Evolutionary conservation across 495 filamentous ascomycete species (phyloP), one percentile per base, ranked within the genome.

Genomic region (Cetradonia linearis): DNA sequence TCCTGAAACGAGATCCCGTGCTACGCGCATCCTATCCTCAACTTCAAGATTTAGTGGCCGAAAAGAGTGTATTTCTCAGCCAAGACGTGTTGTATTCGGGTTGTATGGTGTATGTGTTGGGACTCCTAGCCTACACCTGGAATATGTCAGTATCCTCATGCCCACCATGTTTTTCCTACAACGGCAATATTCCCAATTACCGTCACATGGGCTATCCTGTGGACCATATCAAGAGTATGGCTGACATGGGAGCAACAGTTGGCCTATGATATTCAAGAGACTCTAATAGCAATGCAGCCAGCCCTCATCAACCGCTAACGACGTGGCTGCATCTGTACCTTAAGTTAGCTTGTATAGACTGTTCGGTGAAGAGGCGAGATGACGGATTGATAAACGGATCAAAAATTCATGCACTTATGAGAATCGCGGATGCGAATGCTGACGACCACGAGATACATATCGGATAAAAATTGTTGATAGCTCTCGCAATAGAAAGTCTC

Each of bases 1-100:
- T 58, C 7, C 42, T 58, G 38, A 58, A 58, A 48, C 30, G 40
- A 18, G 56, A 49, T 30, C 56, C 56, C 11, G 38, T 58, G 27
- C 56, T 46, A 3, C 23, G 56, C 9, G 40, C 56, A 5, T 58
- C 56, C 1, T 58, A 58, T 31, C 56, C 56, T 14, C 3, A 49
- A 23, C 9, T 5, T 14, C 13, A 28, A 20, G n/a, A 47, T 3
- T 44, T 28, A 1, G 38, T 16, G 11, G 27, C 37, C 4, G 56
- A 58, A 27, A n/a, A 37, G 0, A 23, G 11, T 13, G 13, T 58
- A 7, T 5, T 58, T 10, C 4, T 34, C 25, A 25, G 56, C 14
- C 56, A 58, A 18, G 47, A 31, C 40, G 14, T 58, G 40, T 31
- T 38, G 25, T 58, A 58, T 27, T 36, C 56, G 27, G 28, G 47